These are phyloP conservation scores for Mycena filopes DNA, from an alignment of 768 basidiomycete species.

Conservation along the genomic window DNA sequence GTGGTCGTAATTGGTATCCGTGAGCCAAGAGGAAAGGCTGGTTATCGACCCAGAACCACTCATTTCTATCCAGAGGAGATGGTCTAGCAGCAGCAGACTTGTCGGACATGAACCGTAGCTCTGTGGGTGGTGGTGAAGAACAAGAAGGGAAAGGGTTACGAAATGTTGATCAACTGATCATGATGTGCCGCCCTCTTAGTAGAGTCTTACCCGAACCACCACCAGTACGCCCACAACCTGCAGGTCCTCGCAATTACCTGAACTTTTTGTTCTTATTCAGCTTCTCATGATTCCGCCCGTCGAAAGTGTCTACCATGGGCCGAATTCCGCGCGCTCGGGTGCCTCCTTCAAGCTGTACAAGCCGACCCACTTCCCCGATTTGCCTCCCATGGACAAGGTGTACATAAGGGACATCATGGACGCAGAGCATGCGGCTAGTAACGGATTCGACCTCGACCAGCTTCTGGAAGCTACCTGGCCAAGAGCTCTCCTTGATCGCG, in stretches of 20 bases:
- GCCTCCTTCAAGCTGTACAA: background rate
- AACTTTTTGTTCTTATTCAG: no score
- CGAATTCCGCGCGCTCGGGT: background rate
- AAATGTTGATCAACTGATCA: no score
- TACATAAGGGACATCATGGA: background rate
- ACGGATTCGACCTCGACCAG: background rate
- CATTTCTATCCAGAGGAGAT: background rate
- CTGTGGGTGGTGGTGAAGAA: no score
- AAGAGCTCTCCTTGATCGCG: background rate
- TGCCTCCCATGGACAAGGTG: background rate
- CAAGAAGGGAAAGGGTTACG: no score
- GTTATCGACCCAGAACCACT: slow-evolving; percentile 24
- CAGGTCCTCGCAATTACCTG: no score
- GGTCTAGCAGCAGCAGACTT: no score
- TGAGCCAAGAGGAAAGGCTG: slow-evolving; percentile 14
- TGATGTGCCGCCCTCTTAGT: no score
- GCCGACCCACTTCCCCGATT: slow-evolving; percentile 1
- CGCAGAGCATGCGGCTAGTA: background rate
- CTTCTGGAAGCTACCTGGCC: background rate
- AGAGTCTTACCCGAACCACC: no score
- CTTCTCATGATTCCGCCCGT: background rate
- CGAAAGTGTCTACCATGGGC: background rate
- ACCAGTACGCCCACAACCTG: no score
- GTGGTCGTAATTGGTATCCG: slow-evolving; percentile 27
- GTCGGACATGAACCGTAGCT: no score